phyloP scores from a whole-genome alignment of 257 asterid genomes.

The Solanum pinnatisectum region DNA sequence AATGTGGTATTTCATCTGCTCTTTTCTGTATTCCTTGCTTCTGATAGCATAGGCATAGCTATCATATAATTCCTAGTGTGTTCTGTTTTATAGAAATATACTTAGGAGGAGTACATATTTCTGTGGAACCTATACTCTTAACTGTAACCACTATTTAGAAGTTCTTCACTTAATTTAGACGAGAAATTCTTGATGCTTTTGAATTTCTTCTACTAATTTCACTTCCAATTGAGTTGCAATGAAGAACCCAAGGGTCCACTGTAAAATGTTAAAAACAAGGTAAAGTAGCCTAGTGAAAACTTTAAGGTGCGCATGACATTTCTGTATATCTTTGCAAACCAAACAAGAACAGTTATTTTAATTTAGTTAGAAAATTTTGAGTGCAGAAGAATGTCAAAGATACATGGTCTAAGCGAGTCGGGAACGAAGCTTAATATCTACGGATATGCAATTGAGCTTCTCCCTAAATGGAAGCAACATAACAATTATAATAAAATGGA shows the following conservation, averaged over 20 bases:
- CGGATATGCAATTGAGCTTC: not conserved
- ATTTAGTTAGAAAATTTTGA: not conserved
- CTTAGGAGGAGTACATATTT: not conserved
- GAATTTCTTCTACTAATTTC: not conserved
- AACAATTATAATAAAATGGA: not conserved
- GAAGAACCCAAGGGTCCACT: not conserved
- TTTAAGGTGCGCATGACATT: not conserved
- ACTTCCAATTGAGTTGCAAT: not conserved
- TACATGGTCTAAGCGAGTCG: not conserved
- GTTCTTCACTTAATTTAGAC: not conserved
- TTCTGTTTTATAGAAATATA: not conserved
- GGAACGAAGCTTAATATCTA: not conserved
- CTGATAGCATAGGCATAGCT: not conserved
- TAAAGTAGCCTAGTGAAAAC: not conserved
- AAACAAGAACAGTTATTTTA: not conserved
- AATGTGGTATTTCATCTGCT: not conserved
- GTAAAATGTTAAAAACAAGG: not conserved
- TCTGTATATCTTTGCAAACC: not conserved
- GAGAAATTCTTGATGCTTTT: not conserved
- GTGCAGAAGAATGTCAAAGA: not conserved
- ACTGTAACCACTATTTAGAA: not conserved
- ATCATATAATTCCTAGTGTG: not conserved
- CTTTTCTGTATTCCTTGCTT: not conserved
- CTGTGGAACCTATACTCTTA: not conserved
- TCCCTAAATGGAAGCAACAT: not conserved